A percentile compares a stretch with the other conserved stretches of the same genome.
Conservation (phyloP, 305 asterid genomes). For the Rubia tinctorum region DNA sequence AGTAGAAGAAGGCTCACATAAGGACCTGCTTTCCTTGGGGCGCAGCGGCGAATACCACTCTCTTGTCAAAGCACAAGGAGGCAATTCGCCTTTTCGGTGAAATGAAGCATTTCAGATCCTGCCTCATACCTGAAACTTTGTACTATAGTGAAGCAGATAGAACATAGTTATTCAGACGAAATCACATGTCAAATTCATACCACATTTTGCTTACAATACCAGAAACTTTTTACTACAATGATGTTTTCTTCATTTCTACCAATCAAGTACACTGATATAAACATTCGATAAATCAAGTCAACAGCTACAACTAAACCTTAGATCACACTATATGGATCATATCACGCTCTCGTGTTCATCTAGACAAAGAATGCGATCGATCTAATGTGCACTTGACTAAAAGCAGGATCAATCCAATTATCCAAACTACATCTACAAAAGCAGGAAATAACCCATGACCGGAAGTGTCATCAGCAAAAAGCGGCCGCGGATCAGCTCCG, state of each 20-base stretch:
- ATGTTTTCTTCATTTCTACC: neutral
- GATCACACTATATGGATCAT: neutral
- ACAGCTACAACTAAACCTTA: neutral
- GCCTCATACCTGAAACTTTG: neutral
- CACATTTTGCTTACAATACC: neutral
- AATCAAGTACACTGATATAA: neutral
- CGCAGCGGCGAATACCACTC: slow-evolving; percentile 49
- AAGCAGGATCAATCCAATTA: neutral
- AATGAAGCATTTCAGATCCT: neutral
- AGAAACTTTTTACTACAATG: neutral
- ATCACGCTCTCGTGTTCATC: neutral
- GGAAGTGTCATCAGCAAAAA: slow-evolving; percentile 9
- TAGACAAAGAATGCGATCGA: neutral
- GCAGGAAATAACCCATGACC: slow-evolving; percentile 8
- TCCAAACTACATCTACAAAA: neutral
- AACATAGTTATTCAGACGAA: neutral
- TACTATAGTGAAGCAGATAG: neutral
- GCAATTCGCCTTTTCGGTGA: slow-evolving; percentile 38
- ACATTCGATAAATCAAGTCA: neutral
- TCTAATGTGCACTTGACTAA: neutral
- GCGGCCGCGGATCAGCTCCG: slow-evolving; percentile 6
- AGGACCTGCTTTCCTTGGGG: slow-evolving; percentile 58
- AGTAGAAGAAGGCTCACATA: slow-evolving; percentile 71
- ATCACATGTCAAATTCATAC: neutral
- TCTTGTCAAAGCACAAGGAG: slow-evolving; percentile 51